Conservation (phyloP, 106 monocot genomes). For the Allium sativum region DNA sequence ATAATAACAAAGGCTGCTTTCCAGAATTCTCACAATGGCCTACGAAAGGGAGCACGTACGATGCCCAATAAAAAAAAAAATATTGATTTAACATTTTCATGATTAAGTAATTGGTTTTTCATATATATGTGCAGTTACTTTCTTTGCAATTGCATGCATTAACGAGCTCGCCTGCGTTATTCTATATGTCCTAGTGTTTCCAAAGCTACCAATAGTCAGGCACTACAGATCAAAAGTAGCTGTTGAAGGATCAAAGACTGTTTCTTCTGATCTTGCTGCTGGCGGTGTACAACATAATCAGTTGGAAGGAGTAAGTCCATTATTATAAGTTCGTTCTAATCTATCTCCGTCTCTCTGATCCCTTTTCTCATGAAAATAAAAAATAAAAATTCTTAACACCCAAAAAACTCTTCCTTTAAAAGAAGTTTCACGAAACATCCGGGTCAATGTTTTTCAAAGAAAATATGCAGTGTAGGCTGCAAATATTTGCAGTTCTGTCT, state of each 20-base stretch:
- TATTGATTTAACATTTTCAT: too few species aligned
- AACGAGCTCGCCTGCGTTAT: constrained; percentile 65
- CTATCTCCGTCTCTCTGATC: too few species aligned
- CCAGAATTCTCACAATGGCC: background rate
- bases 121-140: constrained; percentile 27
- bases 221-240: constrained; percentile 47
- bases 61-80: too few species aligned
- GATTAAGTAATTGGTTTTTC: background rate
- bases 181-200: constrained; percentile 69
- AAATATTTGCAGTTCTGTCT: too few species aligned
- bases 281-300: constrained; percentile 34
- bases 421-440: too few species aligned
- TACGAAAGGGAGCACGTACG: too few species aligned
- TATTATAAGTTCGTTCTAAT: too few species aligned
- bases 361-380: too few species aligned
- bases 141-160: constrained; percentile 43
- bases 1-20: constrained; percentile 45
- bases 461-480: too few species aligned
- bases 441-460: too few species aligned
- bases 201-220: constrained; percentile 8
- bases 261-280: constrained; percentile 69
- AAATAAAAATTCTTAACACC: too few species aligned
- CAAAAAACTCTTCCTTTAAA: too few species aligned
- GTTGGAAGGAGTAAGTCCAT: constrained; percentile 9
- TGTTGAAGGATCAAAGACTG: constrained; percentile 59